Conservation (phyloP, 192 early-diverging fungal species). For the Gorgonomyces haynaldii region DNA sequence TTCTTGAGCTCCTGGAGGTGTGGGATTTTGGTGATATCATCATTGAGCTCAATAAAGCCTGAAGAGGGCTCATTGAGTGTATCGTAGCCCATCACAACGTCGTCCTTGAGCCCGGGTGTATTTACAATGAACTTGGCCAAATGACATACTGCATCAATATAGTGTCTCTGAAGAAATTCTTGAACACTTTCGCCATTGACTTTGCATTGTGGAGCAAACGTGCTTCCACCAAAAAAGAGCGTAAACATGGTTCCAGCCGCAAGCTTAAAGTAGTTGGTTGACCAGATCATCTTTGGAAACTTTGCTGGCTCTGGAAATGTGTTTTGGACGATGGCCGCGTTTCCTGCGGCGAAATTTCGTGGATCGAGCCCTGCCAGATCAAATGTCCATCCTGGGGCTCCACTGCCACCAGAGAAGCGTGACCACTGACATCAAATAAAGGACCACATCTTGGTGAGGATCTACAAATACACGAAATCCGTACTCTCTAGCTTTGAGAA, state of each 20-base stretch:
- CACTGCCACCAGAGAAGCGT: slow-evolving; percentile 25
- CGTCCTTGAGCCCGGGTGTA: slow-evolving; percentile 27
- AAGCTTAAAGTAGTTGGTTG: slow-evolving; percentile 72
- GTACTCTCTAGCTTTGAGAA: slow-evolving; percentile 57
- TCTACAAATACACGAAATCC: slow-evolving; percentile 67
- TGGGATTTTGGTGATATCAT: slow-evolving; percentile 39
- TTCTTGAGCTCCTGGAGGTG: slow-evolving; percentile 37
- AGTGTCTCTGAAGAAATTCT: slow-evolving; percentile 54
- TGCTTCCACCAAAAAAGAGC: slow-evolving; percentile 48
- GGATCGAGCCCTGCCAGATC: slow-evolving; percentile 57
- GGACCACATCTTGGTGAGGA: slow-evolving; percentile 72
- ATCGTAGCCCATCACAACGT: slow-evolving; percentile 63
- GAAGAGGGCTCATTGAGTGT: slow-evolving; percentile 54
- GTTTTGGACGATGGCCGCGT: slow-evolving; percentile 72
- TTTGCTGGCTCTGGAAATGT: slow-evolving; percentile 20
- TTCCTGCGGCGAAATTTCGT: slow-evolving; percentile 46
- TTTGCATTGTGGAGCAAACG: slow-evolving; percentile 58
- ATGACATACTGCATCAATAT: slow-evolving; percentile 45
- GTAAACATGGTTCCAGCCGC: slow-evolving; percentile 76
- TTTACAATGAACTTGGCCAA: slow-evolving; percentile 42
- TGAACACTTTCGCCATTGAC: slow-evolving; percentile 35
- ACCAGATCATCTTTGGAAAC: slow-evolving; percentile 54
- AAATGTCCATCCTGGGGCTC: slow-evolving; percentile 50
- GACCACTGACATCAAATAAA: slow-evolving; percentile 16
- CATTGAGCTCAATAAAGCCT: slow-evolving; percentile 46